phyloP scores from a whole-genome alignment of 2,329 filamentous ascomycete species.

The Mariannaea sp. region DNA sequence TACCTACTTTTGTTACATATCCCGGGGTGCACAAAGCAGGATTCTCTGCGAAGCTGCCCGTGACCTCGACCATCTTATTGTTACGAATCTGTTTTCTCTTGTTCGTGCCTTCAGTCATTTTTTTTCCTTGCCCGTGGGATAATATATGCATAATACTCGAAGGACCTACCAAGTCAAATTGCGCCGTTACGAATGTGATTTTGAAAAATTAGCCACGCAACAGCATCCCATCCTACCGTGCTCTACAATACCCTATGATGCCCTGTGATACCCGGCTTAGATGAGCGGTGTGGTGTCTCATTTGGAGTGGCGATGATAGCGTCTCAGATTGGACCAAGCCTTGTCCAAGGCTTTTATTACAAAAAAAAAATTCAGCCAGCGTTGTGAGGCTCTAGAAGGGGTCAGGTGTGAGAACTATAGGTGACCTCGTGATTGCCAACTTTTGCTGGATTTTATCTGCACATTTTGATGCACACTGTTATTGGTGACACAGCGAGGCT shows the following conservation, averaged over 20 bases:
- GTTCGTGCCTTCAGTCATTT: background rate
- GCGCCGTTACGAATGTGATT: too few relatives aligned
- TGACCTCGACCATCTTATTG: slow-evolving; percentile 2
- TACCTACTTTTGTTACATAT: slow-evolving; percentile 32
- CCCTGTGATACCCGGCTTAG: background rate
- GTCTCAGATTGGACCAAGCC: background rate
- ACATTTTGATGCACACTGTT: too few relatives aligned
- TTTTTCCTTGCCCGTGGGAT: too few relatives aligned
- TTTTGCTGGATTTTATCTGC: too few relatives aligned
- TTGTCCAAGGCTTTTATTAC: too few relatives aligned
- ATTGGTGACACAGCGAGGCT: slow-evolving; percentile 3
- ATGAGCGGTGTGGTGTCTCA: background rate
- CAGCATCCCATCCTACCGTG: too few relatives aligned
- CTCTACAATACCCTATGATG: too few relatives aligned
- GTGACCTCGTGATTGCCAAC: slow-evolving; percentile 13
- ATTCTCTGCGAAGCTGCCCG: slow-evolving; percentile 1
- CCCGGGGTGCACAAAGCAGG: slow-evolving; percentile 16
- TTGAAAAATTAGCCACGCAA: background rate
- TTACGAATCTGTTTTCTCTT: slow-evolving; percentile 5
- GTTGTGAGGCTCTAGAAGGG: slow-evolving; percentile 18
- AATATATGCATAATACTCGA: too few relatives aligned
- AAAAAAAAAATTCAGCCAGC: too few relatives aligned
- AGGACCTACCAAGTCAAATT: too few relatives aligned
- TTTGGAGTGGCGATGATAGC: background rate
- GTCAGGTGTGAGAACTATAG: slow-evolving; percentile 12